Conservation (phyloP, 2,329 filamentous ascomycete genomes). For the Rutstroemia sp. region DNA sequence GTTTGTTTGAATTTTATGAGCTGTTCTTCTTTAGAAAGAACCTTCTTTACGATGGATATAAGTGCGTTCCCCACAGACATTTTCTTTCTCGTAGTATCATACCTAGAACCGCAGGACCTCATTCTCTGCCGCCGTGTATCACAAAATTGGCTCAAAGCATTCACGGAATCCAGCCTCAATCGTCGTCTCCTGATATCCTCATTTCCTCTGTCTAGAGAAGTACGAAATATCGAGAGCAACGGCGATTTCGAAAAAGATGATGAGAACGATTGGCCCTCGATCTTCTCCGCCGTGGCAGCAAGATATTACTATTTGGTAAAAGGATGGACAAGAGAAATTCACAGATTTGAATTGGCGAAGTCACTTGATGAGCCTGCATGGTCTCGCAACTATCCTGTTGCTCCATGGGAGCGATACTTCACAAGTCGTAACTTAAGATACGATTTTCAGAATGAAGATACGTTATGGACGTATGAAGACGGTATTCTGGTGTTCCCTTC, state of each 20-base stretch:
- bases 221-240: conserved; percentile 29
- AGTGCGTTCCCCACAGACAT: conserved; percentile 48
- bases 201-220: conserved; percentile 47
- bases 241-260: background rate
- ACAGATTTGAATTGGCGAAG: conserved; percentile 37
- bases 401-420: conserved; percentile 39
- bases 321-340: conserved; percentile 39
- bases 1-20: no score
- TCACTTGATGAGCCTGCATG: conserved; percentile 25
- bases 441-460: conserved; percentile 40
- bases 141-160: conserved; percentile 40
- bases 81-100: conserved; percentile 45
- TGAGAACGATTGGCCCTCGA: conserved; percentile 31
- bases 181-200: conserved; percentile 40
- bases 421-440: conserved; percentile 28
- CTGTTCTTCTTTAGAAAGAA: background rate
- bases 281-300: conserved; percentile 43
- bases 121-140: conserved; percentile 46
- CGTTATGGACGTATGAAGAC: conserved; percentile 46
- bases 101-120: conserved; percentile 43
- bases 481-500: conserved; percentile 48
- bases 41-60: conserved; percentile 28
- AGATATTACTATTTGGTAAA: conserved; percentile 47
- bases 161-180: conserved; percentile 40
- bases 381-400: conserved; percentile 31